Base-by-base conservation (phyloP, 169 alveolate genomes). In the Babesia caballi region DNA sequence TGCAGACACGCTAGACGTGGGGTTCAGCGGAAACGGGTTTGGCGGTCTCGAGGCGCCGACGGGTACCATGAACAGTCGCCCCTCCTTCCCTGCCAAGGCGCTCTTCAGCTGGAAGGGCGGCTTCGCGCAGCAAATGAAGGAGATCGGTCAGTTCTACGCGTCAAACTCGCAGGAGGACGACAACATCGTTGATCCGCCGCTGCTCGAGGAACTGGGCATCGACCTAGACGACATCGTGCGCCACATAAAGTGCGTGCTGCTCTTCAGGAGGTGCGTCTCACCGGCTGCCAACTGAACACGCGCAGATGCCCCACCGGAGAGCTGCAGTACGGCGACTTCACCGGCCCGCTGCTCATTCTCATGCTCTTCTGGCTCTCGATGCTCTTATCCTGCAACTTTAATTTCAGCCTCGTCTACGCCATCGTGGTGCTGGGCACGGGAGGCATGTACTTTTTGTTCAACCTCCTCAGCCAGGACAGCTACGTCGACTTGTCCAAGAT, bases 161-260 rank as follows among this genome's bases (percentile, higher is more conserved):
- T 19, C 32, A 3, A 33, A 57, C 14, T 50, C 23, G 53, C 66
- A 52, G 42, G 66, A 25, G 28, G 66, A 28, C 12, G 81, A 66
- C 15, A 81, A 74, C 4, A 49, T 63, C n/a, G 54, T 17, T 12
- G 85, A 76, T 23, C 85, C 85, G 11, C 85, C 85, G 21, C 73
- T 76, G 56, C 56, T 76, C 15, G 85, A 76, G 35, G 87, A 78
- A 42, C 63, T 78, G 4, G 87, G 83, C 5, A 78, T 78, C 32
- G 81, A 78, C 38, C 15, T 78, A 23, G 77, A 63, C 15, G 87
- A 78, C 41, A 69, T 78, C 5, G 40, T 56, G 25, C 27, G 66
- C 2, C 82, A 68, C 52, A 47, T 78, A 30, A 59, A 66, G 57
- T 32, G 74, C 36, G 83, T 78, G 4, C 40, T 78, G 30, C 36